Evolutionary conservation across 176 grass and related monocot genomes (phyloP), one percentile per base, ranked within the genome.

Genomic region (Sorghum bicolor): DNA sequence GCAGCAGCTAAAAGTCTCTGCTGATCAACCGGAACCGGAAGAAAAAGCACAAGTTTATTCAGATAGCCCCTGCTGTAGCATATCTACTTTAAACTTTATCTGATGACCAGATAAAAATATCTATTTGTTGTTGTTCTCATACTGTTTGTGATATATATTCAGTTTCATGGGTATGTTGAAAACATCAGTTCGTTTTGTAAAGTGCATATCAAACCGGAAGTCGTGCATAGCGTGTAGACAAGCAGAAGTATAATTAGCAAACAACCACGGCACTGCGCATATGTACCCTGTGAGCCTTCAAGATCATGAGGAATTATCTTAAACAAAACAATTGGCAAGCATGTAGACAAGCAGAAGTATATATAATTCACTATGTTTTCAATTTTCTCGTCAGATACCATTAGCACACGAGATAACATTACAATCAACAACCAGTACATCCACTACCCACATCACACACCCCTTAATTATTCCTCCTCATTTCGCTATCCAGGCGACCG

Each of bases 341-440:
- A 19, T 3, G 40, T 4, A 8, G 16, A 75, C 13, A 22, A 43
- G 31, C 10, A 9, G 19, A 10, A 38, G 15, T 28, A 57, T 53
- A 76, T 28, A 57, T 4, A 43, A 6, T 17, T 41, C 55, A 88
- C 6, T 28, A 20, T 39, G 67, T 10, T 33, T 53, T 52, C 16
- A 4, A 5, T 38, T 26, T 72, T 82, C 39, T 65, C 24, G 37
- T 67, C 29, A 40, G 61, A 75, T 48, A 50, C 66, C 36, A 78
- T 78, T 67, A 37, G 28, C 83, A 28, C 83, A 30, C 6, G 48
- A 30, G 47, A 64, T 52, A 32, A 52, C 63, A 80, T 60, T 37
- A 31, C 82, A 80, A 14, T 15, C 13, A 74, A 32, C 13, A 74
- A 32, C 4, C 19, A 55, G 26, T 64, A 64, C 62, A 31, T 24